Percentiles rank a stretch among this genome's conserved stretches.
These are phyloP conservation scores for Geranium incanum DNA, from an alignment of 441 rosid species.

Conservation along the genomic window DNA sequence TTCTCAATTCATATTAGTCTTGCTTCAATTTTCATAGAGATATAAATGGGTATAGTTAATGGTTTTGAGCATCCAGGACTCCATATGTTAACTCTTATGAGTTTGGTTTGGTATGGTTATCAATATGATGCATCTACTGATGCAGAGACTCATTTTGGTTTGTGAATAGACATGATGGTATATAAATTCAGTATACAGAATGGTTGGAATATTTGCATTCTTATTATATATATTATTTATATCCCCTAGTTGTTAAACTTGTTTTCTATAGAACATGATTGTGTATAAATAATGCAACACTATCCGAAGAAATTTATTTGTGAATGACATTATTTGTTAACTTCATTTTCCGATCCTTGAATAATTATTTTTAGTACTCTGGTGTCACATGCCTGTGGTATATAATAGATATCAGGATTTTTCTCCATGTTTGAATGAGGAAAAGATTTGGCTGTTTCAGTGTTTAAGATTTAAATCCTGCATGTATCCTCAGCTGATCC, in stretches of 20 bases:
- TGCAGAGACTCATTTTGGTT: constrained; percentile 50
- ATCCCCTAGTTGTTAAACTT: not conserved
- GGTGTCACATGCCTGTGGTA: too few species aligned
- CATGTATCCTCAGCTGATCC: not conserved
- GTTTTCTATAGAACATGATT: not conserved
- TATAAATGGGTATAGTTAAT: constrained; percentile 45
- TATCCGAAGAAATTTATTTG: too few species aligned
- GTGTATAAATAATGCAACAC: too few species aligned
- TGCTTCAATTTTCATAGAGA: constrained; percentile 28
- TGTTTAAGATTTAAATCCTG: too few species aligned
- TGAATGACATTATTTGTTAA: too few species aligned
- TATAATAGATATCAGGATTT: too few species aligned
- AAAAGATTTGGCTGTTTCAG: not conserved
- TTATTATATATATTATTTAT: not conserved
- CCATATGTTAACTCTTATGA: constrained; percentile 38
- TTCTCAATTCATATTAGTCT: constrained; percentile 30
- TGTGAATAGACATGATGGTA: constrained; percentile 69
- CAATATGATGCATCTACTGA: constrained; percentile 50
- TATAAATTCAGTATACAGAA: constrained; percentile 45
- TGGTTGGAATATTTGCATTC: constrained; percentile 22
- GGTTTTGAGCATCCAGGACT: constrained; percentile 45
- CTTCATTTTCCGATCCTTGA: too few species aligned
- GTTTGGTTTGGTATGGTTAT: constrained; percentile 34
- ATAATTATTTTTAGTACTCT: too few species aligned
- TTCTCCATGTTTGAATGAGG: too few species aligned